Conservation (phyloP, 164 flowering plant species). For the Paratinospora sagittata region DNA sequence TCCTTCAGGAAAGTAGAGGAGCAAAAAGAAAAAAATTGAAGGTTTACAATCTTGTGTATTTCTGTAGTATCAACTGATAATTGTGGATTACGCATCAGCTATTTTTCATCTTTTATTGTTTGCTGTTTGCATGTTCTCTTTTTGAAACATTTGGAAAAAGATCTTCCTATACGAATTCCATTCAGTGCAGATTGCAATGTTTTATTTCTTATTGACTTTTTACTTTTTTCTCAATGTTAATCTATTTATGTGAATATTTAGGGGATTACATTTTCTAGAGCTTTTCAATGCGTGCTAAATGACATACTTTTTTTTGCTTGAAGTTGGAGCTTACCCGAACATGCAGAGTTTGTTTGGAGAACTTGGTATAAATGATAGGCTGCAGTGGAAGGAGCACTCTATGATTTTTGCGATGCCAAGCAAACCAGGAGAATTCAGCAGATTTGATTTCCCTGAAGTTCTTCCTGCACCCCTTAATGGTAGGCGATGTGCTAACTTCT, state of each 20-base stretch:
- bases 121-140: too few species aligned
- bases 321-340: slow-evolving; percentile 99
- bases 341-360: slow-evolving; percentile 92
- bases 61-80: too few species aligned
- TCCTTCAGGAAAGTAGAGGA: too few species aligned
- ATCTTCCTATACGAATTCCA: too few species aligned
- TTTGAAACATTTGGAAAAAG: too few species aligned
- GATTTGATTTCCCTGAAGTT: slow-evolving; percentile 89
- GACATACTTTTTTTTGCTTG: slow-evolving; percentile 13
- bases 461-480: slow-evolving; percentile 95
- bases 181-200: too few species aligned
- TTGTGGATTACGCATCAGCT: too few species aligned
- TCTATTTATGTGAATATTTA: not conserved
- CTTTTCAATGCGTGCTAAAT: not conserved
- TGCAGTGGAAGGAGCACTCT: slow-evolving; percentile 99
- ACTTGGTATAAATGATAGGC: slow-evolving; percentile 85
- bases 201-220: not conserved
- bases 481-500: slow-evolving; percentile 21
- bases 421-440: slow-evolving; percentile 93
- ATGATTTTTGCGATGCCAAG: slow-evolving; percentile 99
- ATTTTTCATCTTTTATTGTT: too few species aligned
- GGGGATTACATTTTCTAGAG: not conserved
- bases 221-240: not conserved
- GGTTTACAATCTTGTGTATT: too few species aligned
- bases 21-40: too few species aligned